Evolutionary conservation across 495 filamentous ascomycete species (phyloP), one percentile per base, ranked within the genome.

Genomic region (Podospora didyma): DNA sequence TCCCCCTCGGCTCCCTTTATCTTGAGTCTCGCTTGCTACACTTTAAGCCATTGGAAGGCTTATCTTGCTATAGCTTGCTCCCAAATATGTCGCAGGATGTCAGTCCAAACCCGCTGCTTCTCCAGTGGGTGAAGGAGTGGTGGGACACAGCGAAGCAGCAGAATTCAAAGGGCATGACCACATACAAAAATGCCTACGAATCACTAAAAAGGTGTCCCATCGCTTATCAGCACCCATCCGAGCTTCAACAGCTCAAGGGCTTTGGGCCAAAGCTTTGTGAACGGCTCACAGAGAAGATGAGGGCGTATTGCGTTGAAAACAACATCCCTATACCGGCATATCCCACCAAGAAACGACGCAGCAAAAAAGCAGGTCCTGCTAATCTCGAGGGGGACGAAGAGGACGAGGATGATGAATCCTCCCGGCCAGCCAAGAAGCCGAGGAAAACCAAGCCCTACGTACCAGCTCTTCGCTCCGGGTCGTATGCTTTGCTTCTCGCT

Each of bases 41-140:
- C 9, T 31, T 9, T 4, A 31, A 31, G 26, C 26, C 26, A 31
- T 31, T 26, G 20, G 44, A 37, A 11, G 14, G 31, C 11, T 39
- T 44, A 2, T 35, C 39, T 24, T 49, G 28, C 35, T n/a, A 37
- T 52, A 17, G 23, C 35, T 58, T 46, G 23, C 46, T 19, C 48
- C 47, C 26, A 49, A 49, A 20, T 21, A 73, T 74, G 69, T 54
- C 64, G 31, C 59, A 58, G n/a, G 62, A 62, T 16, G 51, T 64
- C 20, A 87, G 84, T 60, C 83, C 86, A 19, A 95, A 95, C 63
- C 87, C 89, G 12, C 75, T 92, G 28, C 79, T 92, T 4, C 77
- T 92, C 46, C 70, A 73, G 53, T 95, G 87, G 83, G 82, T 95
- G 51, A 84, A 86, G 57, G 88, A 92, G 75, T 92, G 88, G 87